A percentile compares a stretch with the other conserved stretches of the same genome.
phyloP scores from a whole-genome alignment of 345 rosid genomes.

The Anacardium occidentale region DNA sequence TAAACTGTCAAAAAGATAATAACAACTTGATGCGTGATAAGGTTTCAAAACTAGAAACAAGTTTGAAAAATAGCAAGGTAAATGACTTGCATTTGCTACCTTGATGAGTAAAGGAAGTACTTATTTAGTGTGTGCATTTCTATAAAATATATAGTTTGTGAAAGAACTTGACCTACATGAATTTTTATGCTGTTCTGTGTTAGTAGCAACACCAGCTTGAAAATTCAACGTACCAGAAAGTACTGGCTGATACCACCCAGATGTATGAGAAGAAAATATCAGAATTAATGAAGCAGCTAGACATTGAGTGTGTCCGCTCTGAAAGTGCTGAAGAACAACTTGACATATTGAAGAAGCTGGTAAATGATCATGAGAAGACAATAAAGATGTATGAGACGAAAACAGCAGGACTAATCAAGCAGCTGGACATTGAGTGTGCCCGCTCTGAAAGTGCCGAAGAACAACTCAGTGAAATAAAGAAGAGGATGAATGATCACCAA shows the following conservation, averaged over 20 bases:
- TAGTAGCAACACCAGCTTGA: slow-evolving; percentile 69
- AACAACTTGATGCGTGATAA: slow-evolving; percentile 46
- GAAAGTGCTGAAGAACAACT: slow-evolving; percentile 49
- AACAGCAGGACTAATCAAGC: slow-evolving; percentile 56
- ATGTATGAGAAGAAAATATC: slow-evolving; percentile 76
- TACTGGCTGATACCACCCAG: slow-evolving; percentile 68
- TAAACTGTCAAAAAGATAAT: slow-evolving; percentile 60
- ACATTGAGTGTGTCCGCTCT: slow-evolving; percentile 44
- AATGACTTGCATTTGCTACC: slow-evolving; percentile 2
- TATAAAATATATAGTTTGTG: not conserved
- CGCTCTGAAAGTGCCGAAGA: slow-evolving; percentile 41
- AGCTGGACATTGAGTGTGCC: slow-evolving; percentile 51
- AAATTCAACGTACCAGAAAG: slow-evolving; percentile 60
- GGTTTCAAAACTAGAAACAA: slow-evolving; percentile 49
- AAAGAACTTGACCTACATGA: not conserved
- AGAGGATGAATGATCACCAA: slow-evolving; percentile 42
- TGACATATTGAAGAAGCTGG: slow-evolving; percentile 43
- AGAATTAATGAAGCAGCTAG: slow-evolving; percentile 56
- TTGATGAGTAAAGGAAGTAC: too few species aligned
- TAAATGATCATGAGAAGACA: slow-evolving; percentile 45
- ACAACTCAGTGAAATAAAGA: slow-evolving; percentile 47
- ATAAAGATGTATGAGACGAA: slow-evolving; percentile 66
- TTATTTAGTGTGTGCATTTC: too few species aligned
- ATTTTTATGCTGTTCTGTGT: slow-evolving; percentile 33
- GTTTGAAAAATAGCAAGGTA: slow-evolving; percentile 60